Evolutionary conservation across 2,329 filamentous ascomycete species (phyloP), one percentile per base, ranked within the genome.

Genomic region (Xylariaceae sp.): DNA sequence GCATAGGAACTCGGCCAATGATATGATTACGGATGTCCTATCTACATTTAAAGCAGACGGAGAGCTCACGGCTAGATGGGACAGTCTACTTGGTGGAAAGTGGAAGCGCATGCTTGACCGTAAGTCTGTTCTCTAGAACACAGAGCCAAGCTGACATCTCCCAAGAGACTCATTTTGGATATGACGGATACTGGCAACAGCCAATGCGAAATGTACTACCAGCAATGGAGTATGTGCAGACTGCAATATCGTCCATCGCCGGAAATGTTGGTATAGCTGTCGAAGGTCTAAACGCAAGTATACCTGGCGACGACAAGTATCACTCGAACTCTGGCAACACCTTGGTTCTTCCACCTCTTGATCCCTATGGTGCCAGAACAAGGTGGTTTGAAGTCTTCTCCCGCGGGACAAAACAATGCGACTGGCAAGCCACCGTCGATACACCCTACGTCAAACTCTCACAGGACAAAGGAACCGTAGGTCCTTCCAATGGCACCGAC

Each of bases 131-230:
- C 7, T 14, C 18, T 31, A 45, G 14, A 42, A 48, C 56, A 5
- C 42, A 16, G 31, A 2, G 7, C 22, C 22, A 28, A 7, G 45
- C 42, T 45, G 10, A 48, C 46, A 31, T 6, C 51, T n/a, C 41
- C 5, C 34, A 28, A 71, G 70, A 81, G 71, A 80, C 77, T 0
- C 80, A 82, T 58, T 67, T 82, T 9, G 78, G 78, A 17, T 82
- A 78, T 43, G 71, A 79, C 47, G 75, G 73, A 44, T 76, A 76
- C 66, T 81, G 85, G 85, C 86, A 89, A 68, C 86, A 89, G 64
- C 84, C 87, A 1, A 88, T 88, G 86, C 75, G 84, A 33, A 87
- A 89, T 63, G 78, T 79, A 0, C 76, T 87, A 1, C 84, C 86
- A 0, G 77, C 80, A 7, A 74, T 88, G 56, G 70, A 76, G 5